Percentiles rank a stretch among this genome's conserved stretches.
Evolutionary conservation across 2,329 filamentous ascomycete species (phyloP).

Genomic region (Apiospora malaysiana): DNA sequence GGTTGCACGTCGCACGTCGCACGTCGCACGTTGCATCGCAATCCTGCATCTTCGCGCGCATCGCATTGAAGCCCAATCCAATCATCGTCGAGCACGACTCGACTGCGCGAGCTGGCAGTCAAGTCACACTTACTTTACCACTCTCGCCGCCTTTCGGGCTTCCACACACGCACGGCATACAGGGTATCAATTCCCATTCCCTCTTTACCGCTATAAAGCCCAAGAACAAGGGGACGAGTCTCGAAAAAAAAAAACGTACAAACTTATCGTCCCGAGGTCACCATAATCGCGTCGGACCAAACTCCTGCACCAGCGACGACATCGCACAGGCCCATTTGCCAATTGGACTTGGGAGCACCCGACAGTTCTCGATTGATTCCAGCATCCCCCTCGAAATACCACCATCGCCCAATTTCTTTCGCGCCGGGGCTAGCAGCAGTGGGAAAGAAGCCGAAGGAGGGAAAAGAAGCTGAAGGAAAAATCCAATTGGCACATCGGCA

Average conservation of each 20-base stretch:
- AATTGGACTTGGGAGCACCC: background rate
- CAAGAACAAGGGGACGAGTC: background rate
- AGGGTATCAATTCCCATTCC: background rate
- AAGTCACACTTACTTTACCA: no score
- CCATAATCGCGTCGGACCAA: background rate
- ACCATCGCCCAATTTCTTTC: background rate
- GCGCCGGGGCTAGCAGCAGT: background rate
- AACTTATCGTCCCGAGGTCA: background rate
- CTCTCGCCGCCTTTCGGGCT: background rate
- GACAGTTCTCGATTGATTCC: background rate
- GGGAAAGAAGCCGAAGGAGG: background rate
- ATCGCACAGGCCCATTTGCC: background rate
- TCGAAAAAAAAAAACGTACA: background rate
- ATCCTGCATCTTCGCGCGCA: background rate
- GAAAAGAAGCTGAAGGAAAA: background rate
- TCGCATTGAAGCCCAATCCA: slow-evolving; percentile 21
- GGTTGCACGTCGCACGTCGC: no score
- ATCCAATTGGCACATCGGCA: no score
- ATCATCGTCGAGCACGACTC: slow-evolving; percentile 18
- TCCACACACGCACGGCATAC: background rate
- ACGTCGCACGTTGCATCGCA: background rate
- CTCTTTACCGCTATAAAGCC: background rate
- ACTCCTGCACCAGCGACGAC: background rate
- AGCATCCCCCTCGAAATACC: background rate
- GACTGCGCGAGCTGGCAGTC: background rate